These are phyloP conservation scores for Austroboletus festivus DNA, from an alignment of 768 basidiomycete genomes.

Conservation along the genomic window DNA sequence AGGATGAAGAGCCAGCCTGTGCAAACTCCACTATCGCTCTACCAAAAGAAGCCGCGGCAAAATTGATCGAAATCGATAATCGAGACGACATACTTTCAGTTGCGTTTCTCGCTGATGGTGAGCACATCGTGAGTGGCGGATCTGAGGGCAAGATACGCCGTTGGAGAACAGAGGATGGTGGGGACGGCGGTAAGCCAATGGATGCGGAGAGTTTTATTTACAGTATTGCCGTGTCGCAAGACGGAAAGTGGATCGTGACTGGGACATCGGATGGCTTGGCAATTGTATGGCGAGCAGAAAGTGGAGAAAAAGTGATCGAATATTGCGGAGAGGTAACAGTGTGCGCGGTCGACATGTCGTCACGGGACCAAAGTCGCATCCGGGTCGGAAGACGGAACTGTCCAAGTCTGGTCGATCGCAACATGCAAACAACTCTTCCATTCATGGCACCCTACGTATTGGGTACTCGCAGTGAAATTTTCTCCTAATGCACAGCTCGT, in stretches of 20 bases:
- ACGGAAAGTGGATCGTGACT: conserved; percentile 1
- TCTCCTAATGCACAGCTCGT: neutral
- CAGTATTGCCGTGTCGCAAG: conserved; percentile 1
- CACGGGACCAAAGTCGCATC: neutral
- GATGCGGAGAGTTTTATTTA: neutral
- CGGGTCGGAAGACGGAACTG: neutral
- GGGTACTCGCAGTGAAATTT: neutral
- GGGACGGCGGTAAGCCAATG: neutral
- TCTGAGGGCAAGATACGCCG: neutral
- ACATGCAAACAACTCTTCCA: neutral
- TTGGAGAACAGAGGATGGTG: neutral
- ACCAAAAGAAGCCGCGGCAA: too few relatives aligned
- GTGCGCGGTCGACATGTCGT: conserved; percentile 5
- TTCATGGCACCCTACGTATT: neutral
- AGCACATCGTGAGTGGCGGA: neutral
- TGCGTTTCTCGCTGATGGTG: neutral
- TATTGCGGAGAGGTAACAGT: conserved; percentile 4
- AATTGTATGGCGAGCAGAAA: conserved; percentile 1
- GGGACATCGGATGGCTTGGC: conserved; percentile 6
- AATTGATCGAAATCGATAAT: neutral
- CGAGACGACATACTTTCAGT: neutral
- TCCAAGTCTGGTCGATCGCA: neutral
- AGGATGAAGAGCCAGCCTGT: too few relatives aligned
- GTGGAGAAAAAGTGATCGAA: neutral
- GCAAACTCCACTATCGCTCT: too few relatives aligned